A percentile compares a stretch with the other conserved stretches of the same genome.
Conservation (phyloP, 2,329 filamentous ascomycete genomes). For the Penicillium paneum region DNA sequence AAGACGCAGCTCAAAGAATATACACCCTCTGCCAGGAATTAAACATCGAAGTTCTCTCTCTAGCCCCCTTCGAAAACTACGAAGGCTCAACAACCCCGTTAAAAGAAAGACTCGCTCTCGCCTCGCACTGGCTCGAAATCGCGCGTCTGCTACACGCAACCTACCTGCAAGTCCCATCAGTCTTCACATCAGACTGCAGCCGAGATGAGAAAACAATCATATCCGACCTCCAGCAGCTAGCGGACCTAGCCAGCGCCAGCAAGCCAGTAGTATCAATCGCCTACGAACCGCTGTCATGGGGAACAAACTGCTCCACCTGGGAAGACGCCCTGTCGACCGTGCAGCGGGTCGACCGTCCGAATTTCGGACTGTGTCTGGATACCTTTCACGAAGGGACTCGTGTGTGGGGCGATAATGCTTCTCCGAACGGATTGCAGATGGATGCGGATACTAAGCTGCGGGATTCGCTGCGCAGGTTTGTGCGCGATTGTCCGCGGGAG, state of each 20-base stretch:
- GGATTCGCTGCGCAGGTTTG: slow-evolving; percentile 24
- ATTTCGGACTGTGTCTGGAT: slow-evolving; percentile 41
- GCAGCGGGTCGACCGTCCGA: slow-evolving; percentile 28
- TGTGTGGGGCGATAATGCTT: slow-evolving; percentile 33
- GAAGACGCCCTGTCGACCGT: slow-evolving; percentile 30
- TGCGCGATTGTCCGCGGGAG: slow-evolving; percentile 21
- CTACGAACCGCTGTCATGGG: slow-evolving; percentile 38
- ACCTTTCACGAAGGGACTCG: slow-evolving; percentile 35
- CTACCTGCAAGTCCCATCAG: slow-evolving; percentile 34
- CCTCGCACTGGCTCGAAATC: slow-evolving; percentile 33
- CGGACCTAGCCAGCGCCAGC: slow-evolving; percentile 26
- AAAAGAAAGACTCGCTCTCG: slow-evolving; percentile 25
- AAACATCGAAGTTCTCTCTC: slow-evolving; percentile 26
- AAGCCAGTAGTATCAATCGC: slow-evolving; percentile 30
- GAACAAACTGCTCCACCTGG: slow-evolving; percentile 33
- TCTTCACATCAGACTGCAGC: slow-evolving; percentile 24
- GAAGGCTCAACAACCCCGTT: slow-evolving; percentile 32
- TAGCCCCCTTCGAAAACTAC: slow-evolving; percentile 39
- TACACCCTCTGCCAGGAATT: slow-evolving; percentile 17
- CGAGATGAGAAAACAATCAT: slow-evolving; percentile 29
- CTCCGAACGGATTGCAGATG: slow-evolving; percentile 24
- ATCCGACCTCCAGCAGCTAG: slow-evolving; percentile 30
- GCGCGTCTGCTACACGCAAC: slow-evolving; percentile 24
- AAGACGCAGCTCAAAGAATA: slow-evolving; percentile 19
- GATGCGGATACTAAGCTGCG: slow-evolving; percentile 18